Conservation (phyloP, 2,329 filamentous ascomycete genomes). For the Tolypocladium capitatum region DNA sequence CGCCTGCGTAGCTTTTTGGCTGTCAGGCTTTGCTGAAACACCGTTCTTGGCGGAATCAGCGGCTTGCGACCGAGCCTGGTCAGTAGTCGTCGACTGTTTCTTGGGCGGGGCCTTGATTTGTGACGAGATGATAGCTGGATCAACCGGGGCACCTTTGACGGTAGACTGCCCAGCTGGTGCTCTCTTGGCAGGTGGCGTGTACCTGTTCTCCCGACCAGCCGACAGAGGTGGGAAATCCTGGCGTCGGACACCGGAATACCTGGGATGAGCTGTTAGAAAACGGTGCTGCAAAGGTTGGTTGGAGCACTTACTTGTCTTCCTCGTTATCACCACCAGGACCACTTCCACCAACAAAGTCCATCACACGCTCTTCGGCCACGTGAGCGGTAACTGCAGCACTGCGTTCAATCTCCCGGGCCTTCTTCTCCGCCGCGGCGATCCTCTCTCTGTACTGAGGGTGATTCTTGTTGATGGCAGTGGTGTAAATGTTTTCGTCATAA, state of each 20-base stretch:
- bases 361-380: constrained; percentile 76
- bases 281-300: not conserved
- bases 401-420: constrained; percentile 80
- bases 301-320: constrained; percentile 62
- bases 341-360: constrained; percentile 49
- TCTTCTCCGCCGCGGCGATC: constrained; percentile 64
- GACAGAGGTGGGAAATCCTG: constrained; percentile 57
- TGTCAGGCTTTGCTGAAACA: constrained; percentile 13
- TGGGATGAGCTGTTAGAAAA: constrained; percentile 20
- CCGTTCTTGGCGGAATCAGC: constrained; percentile 18
- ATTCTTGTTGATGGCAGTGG: constrained; percentile 73
- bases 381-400: constrained; percentile 64
- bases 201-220: constrained; percentile 48
- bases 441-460: constrained; percentile 72
- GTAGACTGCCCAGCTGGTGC: constrained; percentile 63
- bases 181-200: constrained; percentile 79
- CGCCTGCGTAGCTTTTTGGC: constrained; percentile 12
- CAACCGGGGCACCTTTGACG: constrained; percentile 63
- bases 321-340: constrained; percentile 65
- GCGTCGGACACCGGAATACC: constrained; percentile 84
- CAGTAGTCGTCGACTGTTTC: constrained; percentile 15
- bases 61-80: constrained; percentile 12
- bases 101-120: constrained; percentile 45
- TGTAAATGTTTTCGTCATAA: constrained; percentile 92
- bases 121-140: constrained; percentile 86